Conservation (phyloP, 495 filamentous ascomycete genomes). For the Choiromyces venosus region DNA sequence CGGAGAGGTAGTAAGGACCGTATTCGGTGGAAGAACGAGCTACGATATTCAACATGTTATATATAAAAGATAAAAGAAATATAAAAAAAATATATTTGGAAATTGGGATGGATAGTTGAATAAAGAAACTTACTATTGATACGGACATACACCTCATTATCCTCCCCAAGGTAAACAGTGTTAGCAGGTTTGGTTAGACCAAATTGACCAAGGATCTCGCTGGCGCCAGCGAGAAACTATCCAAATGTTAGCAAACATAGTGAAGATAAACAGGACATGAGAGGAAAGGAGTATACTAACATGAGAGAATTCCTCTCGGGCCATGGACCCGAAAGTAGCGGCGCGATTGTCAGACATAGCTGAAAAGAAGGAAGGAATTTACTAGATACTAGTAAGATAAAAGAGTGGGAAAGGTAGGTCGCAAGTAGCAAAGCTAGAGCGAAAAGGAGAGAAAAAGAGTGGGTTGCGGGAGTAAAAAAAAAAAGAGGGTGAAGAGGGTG, state of each 20-base stretch:
- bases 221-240: not conserved
- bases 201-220: not conserved
- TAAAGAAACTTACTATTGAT: constrained; percentile 21
- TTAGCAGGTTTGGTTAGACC: not conserved
- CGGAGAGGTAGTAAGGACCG: constrained; percentile 17
- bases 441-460: not conserved
- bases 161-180: too few species aligned
- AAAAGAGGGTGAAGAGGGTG: not conserved
- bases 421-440: not conserved
- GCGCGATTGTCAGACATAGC: not conserved
- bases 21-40: constrained; percentile 6
- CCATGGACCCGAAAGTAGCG: not conserved
- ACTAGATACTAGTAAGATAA: too few species aligned
- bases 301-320: not conserved
- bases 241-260: not conserved
- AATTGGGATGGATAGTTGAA: not conserved
- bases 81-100: too few species aligned
- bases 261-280: not conserved
- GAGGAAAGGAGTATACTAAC: not conserved
- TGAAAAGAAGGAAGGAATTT: too few species aligned
- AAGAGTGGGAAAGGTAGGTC: not conserved
- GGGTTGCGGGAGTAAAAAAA: too few species aligned
- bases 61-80: not conserved
- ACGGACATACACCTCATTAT: not conserved
- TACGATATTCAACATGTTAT: constrained; percentile 1